A percentile compares a stretch with the other conserved stretches of the same genome.
These are phyloP conservation scores for Endoconidiophora polonica DNA, from an alignment of 2,329 filamentous ascomycete genomes.

Conservation along the genomic window DNA sequence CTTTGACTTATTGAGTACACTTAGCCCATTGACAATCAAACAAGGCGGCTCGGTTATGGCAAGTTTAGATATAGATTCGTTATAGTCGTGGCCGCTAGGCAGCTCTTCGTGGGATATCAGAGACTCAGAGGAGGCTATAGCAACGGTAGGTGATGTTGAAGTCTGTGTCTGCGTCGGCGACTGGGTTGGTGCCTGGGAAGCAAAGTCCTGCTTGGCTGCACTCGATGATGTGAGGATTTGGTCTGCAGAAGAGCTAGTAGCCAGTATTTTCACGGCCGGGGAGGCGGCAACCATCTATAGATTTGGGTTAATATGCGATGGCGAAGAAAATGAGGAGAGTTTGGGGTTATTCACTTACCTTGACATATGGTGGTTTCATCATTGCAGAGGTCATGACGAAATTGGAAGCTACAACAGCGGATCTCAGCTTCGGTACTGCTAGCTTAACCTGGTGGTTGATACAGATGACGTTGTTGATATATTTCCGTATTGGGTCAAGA, in stretches of 20 bases:
- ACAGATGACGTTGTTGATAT: too few relatives aligned
- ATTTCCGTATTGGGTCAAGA: too few relatives aligned
- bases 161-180: slow-evolving; percentile 12
- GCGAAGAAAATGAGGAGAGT: too few relatives aligned
- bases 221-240: not conserved
- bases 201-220: not conserved
- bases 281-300: slow-evolving; percentile 32
- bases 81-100: slow-evolving; percentile 12
- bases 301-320: not conserved
- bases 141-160: too few relatives aligned
- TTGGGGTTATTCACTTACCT: slow-evolving; percentile 32
- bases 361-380: slow-evolving; percentile 53
- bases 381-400: slow-evolving; percentile 31
- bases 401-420: too few relatives aligned
- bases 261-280: not conserved
- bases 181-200: slow-evolving; percentile 13
- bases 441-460: too few relatives aligned
- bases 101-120: too few relatives aligned
- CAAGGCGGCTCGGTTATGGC: not conserved
- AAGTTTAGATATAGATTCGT: slow-evolving; percentile 4
- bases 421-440: too few relatives aligned
- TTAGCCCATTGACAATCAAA: slow-evolving; percentile 2
- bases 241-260: slow-evolving; percentile 10
- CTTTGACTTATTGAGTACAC: slow-evolving; percentile 7
- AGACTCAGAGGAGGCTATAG: too few relatives aligned